phyloP scores from a whole-genome alignment of 257 asterid genomes.

The Nicotiana tabacum region DNA sequence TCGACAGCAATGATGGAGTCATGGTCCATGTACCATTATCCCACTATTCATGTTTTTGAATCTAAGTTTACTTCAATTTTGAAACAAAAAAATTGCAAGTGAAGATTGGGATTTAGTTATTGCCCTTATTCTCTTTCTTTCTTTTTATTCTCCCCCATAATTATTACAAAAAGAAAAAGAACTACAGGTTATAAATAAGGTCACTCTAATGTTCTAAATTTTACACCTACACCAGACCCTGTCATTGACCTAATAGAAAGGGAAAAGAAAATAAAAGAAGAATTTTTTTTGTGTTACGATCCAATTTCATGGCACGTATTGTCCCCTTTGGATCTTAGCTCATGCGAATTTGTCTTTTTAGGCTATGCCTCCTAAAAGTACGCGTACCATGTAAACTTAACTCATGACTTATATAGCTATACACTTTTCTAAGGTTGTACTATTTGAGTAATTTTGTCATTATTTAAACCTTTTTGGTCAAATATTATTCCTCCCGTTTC shows the following conservation, averaged over 20 bases:
- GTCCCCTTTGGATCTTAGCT: background rate
- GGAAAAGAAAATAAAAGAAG: background rate
- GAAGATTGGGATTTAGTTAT: background rate
- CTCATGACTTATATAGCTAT: no score
- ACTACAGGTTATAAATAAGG: background rate
- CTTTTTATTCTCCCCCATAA: background rate
- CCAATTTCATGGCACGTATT: no score
- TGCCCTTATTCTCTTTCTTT: no score
- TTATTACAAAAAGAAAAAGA: background rate
- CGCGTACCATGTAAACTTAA: no score
- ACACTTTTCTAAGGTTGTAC: no score
- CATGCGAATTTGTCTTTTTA: no score
- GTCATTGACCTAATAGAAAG: background rate
- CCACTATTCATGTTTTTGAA: background rate
- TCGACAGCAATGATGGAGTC: background rate
- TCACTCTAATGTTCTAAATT: background rate
- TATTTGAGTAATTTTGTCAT: no score
- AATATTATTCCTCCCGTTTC: no score
- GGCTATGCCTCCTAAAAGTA: no score
- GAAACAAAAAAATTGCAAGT: background rate
- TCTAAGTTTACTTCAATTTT: background rate
- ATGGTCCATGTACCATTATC: conserved; percentile 1
- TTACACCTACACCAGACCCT: background rate
- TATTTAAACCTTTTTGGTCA: no score
- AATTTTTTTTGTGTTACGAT: no score